phyloP scores from a whole-genome alignment of 352 stramenopile genomes.

The Phytopythium sindhum region DNA sequence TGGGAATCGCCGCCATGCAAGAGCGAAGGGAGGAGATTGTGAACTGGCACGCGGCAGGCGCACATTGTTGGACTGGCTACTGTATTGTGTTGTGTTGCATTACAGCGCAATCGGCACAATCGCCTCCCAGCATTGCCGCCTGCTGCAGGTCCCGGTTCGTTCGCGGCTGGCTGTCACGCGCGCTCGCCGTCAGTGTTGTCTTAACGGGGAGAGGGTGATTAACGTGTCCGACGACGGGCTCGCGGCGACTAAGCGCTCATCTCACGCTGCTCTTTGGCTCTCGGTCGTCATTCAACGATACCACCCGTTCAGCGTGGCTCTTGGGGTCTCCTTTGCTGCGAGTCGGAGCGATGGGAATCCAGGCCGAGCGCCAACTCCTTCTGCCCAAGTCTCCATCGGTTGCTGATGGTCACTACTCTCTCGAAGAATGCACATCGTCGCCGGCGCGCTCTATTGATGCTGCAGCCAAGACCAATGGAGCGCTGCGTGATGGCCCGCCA shows the following conservation, averaged over 20 bases:
- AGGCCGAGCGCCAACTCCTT: neutral
- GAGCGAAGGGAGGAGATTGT: neutral
- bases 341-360: neutral
- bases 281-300: neutral
- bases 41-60: neutral
- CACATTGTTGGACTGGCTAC: neutral
- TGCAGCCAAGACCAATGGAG: slow-evolving; percentile 12
- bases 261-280: neutral
- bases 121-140: neutral
- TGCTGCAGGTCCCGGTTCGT: neutral
- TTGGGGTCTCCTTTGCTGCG: neutral
- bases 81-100: neutral
- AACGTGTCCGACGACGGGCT: neutral
- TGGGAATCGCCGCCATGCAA: too few relatives aligned
- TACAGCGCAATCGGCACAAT: neutral
- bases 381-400: neutral
- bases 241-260: neutral
- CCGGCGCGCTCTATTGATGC: neutral
- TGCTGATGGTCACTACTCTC: neutral
- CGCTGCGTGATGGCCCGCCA: slow-evolving; percentile 25
- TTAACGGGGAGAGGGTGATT: neutral
- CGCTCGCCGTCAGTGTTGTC: neutral
- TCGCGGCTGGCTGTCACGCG: neutral
- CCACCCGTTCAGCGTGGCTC: neutral
- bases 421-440: neutral